phyloP scores from a whole-genome alignment of 148 eudicot species.

The Silene uniflora region DNA sequence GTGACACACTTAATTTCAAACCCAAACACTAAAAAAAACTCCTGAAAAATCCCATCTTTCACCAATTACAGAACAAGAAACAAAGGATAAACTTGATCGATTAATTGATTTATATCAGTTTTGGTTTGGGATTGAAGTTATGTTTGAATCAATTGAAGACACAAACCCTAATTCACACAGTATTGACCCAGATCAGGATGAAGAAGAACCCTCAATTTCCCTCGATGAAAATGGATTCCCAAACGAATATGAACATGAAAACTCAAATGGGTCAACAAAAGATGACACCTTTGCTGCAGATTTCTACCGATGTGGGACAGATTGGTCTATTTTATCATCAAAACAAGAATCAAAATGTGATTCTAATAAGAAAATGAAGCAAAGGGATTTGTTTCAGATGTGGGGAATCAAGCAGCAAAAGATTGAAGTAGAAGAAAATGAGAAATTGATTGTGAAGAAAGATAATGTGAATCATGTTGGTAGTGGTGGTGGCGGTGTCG shows the following conservation, averaged over 20 bases:
- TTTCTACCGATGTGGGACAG: slow-evolving; percentile 45
- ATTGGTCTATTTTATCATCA: slow-evolving; percentile 36
- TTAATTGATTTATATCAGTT: neutral
- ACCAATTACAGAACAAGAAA: neutral
- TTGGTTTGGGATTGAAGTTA: neutral
- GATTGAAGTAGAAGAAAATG: neutral
- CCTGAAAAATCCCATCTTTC: neutral
- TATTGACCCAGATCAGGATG: neutral
- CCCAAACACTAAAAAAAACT: neutral
- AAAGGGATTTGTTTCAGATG: slow-evolving; percentile 39
- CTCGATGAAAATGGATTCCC: slow-evolving; percentile 36
- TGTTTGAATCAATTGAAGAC: slow-evolving; percentile 20
- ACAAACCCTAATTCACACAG: neutral
- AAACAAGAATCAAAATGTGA: neutral
- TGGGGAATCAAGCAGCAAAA: slow-evolving; percentile 35
- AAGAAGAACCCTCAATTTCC: slow-evolving; percentile 27
- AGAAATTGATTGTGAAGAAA: neutral
- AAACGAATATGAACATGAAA: slow-evolving; percentile 14
- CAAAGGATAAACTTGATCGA: neutral
- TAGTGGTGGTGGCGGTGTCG: neutral
- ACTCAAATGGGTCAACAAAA: slow-evolving; percentile 12
- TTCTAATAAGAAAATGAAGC: slow-evolving; percentile 34
- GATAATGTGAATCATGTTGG: slow-evolving; percentile 1
- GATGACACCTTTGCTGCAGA: slow-evolving; percentile 41
- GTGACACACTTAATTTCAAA: slow-evolving; percentile 1